phyloP scores from a whole-genome alignment of 2,329 filamentous ascomycete species.

The Fusarium foetens region DNA sequence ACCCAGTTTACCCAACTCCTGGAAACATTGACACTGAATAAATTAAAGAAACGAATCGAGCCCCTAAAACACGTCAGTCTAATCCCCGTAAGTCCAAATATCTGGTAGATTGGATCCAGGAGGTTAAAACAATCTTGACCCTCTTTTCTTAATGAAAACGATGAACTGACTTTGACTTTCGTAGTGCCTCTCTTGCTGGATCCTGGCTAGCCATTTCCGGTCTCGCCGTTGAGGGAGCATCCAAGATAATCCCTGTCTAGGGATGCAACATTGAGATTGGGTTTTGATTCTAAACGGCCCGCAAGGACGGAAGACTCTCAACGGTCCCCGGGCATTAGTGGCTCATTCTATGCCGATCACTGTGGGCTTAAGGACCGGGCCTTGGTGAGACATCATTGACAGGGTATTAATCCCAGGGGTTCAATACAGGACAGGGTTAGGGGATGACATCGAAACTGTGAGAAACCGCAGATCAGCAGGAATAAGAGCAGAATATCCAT shows the following conservation, averaged over 20 bases:
- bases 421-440: not conserved
- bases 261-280: conserved; percentile 7
- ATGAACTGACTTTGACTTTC: conserved; percentile 1
- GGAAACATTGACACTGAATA: not conserved
- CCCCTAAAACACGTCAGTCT: not conserved
- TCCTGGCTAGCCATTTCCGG: not conserved
- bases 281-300: not conserved
- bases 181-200: not conserved
- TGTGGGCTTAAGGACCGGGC: not conserved
- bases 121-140: not conserved
- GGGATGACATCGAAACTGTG: not conserved
- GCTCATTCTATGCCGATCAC: not conserved
- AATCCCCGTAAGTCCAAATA: not conserved
- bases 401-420: not conserved
- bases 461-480: not conserved
- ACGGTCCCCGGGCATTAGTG: not conserved
- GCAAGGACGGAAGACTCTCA: not conserved
- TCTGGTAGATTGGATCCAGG: not conserved
- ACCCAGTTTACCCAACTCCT: not conserved
- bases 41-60: not conserved
- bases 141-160: not conserved
- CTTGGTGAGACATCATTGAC: not conserved
- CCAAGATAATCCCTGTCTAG: not conserved
- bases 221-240: not conserved
- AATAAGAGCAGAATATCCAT: not conserved